These are phyloP conservation scores for Termitomyces sp. DNA, from an alignment of 768 basidiomycete genomes.

Conservation along the genomic window DNA sequence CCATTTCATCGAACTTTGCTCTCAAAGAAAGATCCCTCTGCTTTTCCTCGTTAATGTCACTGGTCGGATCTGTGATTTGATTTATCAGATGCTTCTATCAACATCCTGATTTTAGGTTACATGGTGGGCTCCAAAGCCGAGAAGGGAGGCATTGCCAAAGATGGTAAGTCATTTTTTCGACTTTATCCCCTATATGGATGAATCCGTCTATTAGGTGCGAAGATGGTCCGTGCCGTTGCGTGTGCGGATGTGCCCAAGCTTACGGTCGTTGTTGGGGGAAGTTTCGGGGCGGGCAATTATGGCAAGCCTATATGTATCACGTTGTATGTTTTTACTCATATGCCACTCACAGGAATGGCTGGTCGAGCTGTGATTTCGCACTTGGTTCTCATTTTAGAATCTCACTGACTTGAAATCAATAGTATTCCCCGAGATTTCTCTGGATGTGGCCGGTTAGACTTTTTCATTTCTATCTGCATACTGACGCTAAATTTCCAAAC, in stretches of 20 bases:
- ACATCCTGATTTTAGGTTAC: conserved; percentile 45
- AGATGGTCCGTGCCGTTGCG: conserved; percentile 95
- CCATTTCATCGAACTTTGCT: conserved; percentile 93
- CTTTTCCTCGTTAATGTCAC: conserved; percentile 97
- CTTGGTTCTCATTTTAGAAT: not conserved
- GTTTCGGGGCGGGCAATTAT: conserved; percentile 94
- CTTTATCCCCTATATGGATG: not conserved
- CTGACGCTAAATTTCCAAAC: conserved; percentile 3
- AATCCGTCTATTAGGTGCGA: conserved; percentile 48
- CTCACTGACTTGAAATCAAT: conserved; percentile 4
- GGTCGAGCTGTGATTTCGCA: conserved; percentile 75
- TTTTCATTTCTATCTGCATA: not conserved
- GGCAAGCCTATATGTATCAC: conserved; percentile 38
- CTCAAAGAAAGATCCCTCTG: conserved; percentile 83
- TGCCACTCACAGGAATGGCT: conserved; percentile 65
- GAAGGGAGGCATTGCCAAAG: conserved; percentile 90
- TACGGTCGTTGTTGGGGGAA: conserved; percentile 89
- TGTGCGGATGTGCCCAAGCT: conserved; percentile 93
- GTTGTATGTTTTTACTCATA: not conserved
- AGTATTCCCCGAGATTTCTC: conserved; percentile 93
- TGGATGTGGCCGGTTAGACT: conserved; percentile 95
- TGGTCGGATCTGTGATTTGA: conserved; percentile 31
- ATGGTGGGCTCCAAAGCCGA: conserved; percentile 98
- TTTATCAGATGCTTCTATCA: not conserved
- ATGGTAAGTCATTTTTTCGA: conserved; percentile 40